Percentiles rank a stretch among this genome's conserved stretches.
Conservation (phyloP, 257 asterid species). For the Marsdenia floribunda region DNA sequence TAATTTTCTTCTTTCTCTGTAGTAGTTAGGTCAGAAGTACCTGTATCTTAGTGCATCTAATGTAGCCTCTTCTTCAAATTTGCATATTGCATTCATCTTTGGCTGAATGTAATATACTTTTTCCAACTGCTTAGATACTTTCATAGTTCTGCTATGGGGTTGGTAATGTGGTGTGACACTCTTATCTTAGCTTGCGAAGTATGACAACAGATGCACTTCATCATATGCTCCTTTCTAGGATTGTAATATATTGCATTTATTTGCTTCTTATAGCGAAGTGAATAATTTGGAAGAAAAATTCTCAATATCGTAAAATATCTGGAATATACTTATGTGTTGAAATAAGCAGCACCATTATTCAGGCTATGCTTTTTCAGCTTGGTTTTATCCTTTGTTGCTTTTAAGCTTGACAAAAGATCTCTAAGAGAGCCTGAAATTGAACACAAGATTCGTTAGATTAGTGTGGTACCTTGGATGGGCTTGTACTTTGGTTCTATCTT, state of each 20-base stretch:
- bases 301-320: background rate
- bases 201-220: background rate
- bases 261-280: background rate
- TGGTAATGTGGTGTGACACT: background rate
- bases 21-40: background rate
- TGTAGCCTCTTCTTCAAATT: background rate
- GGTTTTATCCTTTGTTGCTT: background rate
- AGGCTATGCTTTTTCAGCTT: background rate
- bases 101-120: background rate
- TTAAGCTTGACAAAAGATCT: background rate
- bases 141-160: background rate
- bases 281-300: background rate
- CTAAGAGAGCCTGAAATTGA: background rate
- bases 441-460: background rate
- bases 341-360: background rate
- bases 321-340: background rate
- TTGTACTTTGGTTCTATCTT: background rate
- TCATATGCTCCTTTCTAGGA: background rate
- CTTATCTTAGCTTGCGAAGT: background rate
- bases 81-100: background rate
- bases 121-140: background rate
- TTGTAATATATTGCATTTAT: background rate
- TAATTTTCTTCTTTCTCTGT: background rate
- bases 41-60: too few relatives aligned
- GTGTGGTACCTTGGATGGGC: slow-evolving; percentile 4